Evolutionary conservation across 345 rosid species (phyloP).

Genomic region (Citrus unshiu): DNA sequence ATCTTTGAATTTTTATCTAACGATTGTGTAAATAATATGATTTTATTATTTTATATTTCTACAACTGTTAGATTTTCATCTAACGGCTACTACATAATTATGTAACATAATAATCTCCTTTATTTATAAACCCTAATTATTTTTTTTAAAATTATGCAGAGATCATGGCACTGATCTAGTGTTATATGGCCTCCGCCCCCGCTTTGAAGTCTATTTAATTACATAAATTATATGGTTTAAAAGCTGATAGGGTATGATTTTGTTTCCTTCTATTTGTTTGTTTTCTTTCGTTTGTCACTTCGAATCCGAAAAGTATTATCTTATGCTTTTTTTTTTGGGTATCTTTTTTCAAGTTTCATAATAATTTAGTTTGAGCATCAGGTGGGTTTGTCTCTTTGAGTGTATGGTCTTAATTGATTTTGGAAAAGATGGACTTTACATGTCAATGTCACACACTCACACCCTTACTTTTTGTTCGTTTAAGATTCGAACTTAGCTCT

Average conservation of each 20-base stretch:
- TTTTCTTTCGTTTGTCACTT: not conserved
- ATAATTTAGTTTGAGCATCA: not conserved
- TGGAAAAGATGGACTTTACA: not conserved
- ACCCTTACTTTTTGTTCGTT: not conserved
- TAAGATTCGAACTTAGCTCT: no score
- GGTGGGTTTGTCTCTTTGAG: not conserved
- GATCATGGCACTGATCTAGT: no score
- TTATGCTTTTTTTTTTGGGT: not conserved
- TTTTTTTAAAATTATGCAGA: no score
- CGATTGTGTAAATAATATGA: no score
- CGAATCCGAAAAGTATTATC: not conserved
- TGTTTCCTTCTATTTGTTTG: not conserved
- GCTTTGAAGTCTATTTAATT: not conserved
- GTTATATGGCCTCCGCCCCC: no score
- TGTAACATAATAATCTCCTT: no score
- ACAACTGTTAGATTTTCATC: fast-evolving
- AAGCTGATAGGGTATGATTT: not conserved
- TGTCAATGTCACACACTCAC: not conserved
- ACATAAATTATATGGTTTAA: not conserved
- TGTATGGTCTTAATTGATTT: not conserved
- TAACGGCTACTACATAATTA: no score
- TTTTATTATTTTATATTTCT: no score
- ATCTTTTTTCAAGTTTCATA: not conserved
- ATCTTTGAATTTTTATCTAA: no score
- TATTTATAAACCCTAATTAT: no score